Conservation (phyloP, 352 stramenopile species). For the Ophiocytium majus region DNA sequence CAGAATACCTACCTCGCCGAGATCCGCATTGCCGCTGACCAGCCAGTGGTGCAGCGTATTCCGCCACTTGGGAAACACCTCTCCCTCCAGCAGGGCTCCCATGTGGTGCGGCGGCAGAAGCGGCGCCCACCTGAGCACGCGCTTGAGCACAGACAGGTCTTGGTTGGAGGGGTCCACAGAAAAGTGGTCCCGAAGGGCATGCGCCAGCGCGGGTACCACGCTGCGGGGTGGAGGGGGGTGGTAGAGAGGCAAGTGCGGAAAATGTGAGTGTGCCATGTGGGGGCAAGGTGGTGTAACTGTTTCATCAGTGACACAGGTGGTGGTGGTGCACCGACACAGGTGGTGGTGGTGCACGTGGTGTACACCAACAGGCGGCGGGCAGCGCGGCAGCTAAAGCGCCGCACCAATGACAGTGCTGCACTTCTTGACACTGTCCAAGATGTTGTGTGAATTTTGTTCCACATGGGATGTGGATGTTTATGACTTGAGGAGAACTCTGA, state of each 20-base stretch:
- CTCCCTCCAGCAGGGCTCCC: conserved; percentile 67
- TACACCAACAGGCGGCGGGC: too few relatives aligned
- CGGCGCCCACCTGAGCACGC: conserved; percentile 48
- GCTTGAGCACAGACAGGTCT: conserved; percentile 33
- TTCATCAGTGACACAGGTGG: too few relatives aligned
- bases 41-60: conserved; percentile 76
- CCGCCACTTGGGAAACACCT: conserved; percentile 85
- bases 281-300: too few relatives aligned
- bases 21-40: conserved; percentile 27
- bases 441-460: too few relatives aligned
- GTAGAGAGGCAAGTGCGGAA: neutral
- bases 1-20: conserved; percentile 28
- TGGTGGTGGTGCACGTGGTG: too few relatives aligned
- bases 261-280: too few relatives aligned
- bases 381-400: too few relatives aligned
- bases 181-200: conserved; percentile 21
- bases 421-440: too few relatives aligned
- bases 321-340: too few relatives aligned
- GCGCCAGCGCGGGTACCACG: conserved; percentile 31
- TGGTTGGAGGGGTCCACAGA: conserved; percentile 32
- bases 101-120: conserved; percentile 46
- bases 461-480: too few relatives aligned
- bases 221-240: neutral
- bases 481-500: too few relatives aligned
- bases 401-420: too few relatives aligned